These are phyloP conservation scores for Pilaira anomala DNA, from an alignment of 192 early-diverging fungal genomes.

Conservation along the genomic window DNA sequence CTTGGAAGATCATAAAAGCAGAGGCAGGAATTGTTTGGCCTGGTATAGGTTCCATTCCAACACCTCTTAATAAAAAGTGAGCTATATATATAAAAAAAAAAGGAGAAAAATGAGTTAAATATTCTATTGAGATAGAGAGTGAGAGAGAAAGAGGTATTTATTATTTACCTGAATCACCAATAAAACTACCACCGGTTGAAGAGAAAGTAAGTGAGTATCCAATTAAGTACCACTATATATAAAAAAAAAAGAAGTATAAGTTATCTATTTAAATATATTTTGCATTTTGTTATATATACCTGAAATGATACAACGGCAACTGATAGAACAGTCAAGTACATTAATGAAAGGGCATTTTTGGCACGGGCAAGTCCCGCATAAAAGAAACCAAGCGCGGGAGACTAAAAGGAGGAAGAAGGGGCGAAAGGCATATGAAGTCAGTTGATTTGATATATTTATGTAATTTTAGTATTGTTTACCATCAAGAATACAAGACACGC, in stretches of 20 bases:
- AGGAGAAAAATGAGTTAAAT: neutral
- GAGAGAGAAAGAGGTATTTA: neutral
- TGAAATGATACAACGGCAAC: constrained; percentile 69
- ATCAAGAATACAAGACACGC: constrained; percentile 74
- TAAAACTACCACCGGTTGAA: constrained; percentile 63
- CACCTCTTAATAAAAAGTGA: constrained; percentile 58
- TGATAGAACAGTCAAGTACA: constrained; percentile 69
- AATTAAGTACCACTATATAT: constrained; percentile 62
- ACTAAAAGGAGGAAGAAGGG: constrained; percentile 27
- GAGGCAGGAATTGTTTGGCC: constrained; percentile 60
- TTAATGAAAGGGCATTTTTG: constrained; percentile 80
- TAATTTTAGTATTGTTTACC: constrained; percentile 6
- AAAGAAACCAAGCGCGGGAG: constrained; percentile 73
- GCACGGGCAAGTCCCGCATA: constrained; percentile 71
- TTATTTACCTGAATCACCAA: constrained; percentile 55
- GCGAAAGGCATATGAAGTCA: neutral
- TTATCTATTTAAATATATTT: no score
- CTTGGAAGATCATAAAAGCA: constrained; percentile 70
- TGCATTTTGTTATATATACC: neutral
- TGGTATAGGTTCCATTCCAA: constrained; percentile 52
- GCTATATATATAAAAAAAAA: constrained; percentile 20
- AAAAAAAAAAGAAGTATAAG: constrained; percentile 15
- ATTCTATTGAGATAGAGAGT: no score
- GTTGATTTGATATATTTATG: no score
- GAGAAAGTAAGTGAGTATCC: constrained; percentile 73